Percentiles rank a stretch among this genome's conserved stretches.
phyloP scores from a whole-genome alignment of 1,284 basidiomycete genomes.

The Heterobasidion parviporum region DNA sequence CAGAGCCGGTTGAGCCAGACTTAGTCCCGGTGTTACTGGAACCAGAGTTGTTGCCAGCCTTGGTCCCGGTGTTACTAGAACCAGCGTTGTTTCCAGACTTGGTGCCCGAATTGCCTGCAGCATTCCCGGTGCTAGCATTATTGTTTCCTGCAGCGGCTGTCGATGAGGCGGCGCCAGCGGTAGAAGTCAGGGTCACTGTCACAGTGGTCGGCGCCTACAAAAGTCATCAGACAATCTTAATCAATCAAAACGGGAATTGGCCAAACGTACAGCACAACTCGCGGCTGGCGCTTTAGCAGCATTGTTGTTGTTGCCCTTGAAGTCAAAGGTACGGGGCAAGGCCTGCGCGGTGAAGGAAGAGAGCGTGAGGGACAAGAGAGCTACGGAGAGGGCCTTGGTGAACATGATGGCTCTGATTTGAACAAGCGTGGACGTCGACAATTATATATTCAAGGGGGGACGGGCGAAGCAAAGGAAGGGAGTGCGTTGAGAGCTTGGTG shows the following conservation, averaged over 20 bases:
- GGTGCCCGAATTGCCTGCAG: not conserved
- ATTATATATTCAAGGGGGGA: slow-evolving; percentile 12
- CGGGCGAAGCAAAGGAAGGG: slow-evolving; percentile 15
- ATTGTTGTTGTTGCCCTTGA: slow-evolving; percentile 9
- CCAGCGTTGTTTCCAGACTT: not conserved
- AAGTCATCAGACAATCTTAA: not conserved
- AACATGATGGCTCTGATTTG: slow-evolving; percentile 20
- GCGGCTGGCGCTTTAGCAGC: slow-evolving; percentile 9
- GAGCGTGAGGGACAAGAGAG: slow-evolving; percentile 21
- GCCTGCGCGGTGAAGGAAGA: slow-evolving; percentile 11
- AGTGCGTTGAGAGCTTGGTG: slow-evolving; percentile 16
- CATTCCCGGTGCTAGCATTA: not conserved
- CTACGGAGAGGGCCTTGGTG: slow-evolving; percentile 20
- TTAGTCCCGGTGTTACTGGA: slow-evolving; percentile 3
- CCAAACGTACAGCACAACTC: not conserved
- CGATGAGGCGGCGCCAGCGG: slow-evolving; percentile 9
- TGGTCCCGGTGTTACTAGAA: not conserved
- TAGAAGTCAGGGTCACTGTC: slow-evolving; percentile 13
- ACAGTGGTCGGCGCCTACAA: slow-evolving; percentile 11
- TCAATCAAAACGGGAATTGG: no score
- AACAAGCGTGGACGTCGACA: slow-evolving; percentile 6
- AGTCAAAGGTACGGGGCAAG: not conserved
- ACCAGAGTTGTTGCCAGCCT: slow-evolving; percentile 7
- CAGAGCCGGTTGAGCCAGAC: not conserved
- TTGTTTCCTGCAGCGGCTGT: not conserved